Conservation (phyloP, 73 alveolate genomes). For the Tetrahymena borealis region DNA sequence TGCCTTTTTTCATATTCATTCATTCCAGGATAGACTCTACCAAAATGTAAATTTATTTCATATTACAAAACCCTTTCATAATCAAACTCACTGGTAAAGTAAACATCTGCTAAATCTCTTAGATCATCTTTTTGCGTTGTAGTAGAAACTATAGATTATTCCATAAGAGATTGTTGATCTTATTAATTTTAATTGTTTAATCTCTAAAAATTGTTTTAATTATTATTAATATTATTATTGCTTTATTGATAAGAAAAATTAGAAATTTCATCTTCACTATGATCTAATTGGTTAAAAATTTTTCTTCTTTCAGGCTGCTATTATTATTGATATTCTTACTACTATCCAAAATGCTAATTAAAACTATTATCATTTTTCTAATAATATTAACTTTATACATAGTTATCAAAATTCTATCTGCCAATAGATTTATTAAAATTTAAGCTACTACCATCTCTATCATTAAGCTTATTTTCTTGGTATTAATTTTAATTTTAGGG, state of each 20-base stretch:
- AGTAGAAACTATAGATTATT: neutral
- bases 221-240: neutral
- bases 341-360: neutral
- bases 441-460: no score
- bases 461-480: no score
- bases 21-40: neutral
- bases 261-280: neutral
- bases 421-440: no score
- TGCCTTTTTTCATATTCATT: neutral
- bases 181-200: no score
- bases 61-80: neutral
- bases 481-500: no score
- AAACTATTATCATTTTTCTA: neutral
- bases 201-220: neutral
- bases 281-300: neutral
- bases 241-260: neutral
- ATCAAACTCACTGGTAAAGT: neutral
- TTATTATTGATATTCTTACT: neutral
- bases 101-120: neutral
- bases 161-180: neutral
- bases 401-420: no score
- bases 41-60: neutral
- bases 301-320: neutral
- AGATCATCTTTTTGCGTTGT: neutral
- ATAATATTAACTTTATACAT: no score